phyloP scores from a whole-genome alignment of 1,284 basidiomycete genomes.

The Ceratobasidium sp. region DNA sequence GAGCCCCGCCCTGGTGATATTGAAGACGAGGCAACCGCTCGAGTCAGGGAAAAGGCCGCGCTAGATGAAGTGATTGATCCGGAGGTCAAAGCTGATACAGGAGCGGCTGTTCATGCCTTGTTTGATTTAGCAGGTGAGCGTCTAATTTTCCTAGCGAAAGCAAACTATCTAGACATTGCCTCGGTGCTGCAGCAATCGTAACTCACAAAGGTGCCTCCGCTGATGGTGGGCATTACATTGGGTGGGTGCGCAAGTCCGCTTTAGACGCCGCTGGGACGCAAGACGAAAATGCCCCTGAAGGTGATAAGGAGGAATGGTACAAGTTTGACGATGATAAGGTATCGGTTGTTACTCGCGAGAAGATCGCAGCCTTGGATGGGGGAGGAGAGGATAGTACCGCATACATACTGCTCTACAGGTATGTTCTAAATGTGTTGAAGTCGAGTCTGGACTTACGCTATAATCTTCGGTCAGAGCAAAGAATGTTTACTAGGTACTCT shows the following conservation, averaged over 20 bases:
- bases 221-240: constrained; percentile 94
- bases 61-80: constrained; percentile 74
- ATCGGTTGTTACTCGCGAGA: constrained; percentile 82
- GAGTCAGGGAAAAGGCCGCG: constrained; percentile 73
- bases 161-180: neutral
- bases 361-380: constrained; percentile 85
- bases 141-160: neutral
- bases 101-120: constrained; percentile 56
- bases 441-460: constrained; percentile 3
- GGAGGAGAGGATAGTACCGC: constrained; percentile 86
- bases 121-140: constrained; percentile 57
- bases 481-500: constrained; percentile 36
- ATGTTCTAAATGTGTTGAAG: neutral
- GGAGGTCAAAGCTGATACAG: constrained; percentile 63
- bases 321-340: constrained; percentile 92
- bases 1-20: constrained; percentile 59
- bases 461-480: constrained; percentile 3
- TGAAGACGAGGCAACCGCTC: constrained; percentile 72
- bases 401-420: constrained; percentile 87
- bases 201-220: constrained; percentile 97
- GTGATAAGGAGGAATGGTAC: constrained; percentile 71
- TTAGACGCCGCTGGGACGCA: constrained; percentile 61
- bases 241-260: constrained; percentile 83
- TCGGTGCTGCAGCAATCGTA: constrained; percentile 78
- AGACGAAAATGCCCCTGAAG: constrained; percentile 45